phyloP scores from a whole-genome alignment of 371 early-diverging fungal genomes.

The Mucor indicus region DNA sequence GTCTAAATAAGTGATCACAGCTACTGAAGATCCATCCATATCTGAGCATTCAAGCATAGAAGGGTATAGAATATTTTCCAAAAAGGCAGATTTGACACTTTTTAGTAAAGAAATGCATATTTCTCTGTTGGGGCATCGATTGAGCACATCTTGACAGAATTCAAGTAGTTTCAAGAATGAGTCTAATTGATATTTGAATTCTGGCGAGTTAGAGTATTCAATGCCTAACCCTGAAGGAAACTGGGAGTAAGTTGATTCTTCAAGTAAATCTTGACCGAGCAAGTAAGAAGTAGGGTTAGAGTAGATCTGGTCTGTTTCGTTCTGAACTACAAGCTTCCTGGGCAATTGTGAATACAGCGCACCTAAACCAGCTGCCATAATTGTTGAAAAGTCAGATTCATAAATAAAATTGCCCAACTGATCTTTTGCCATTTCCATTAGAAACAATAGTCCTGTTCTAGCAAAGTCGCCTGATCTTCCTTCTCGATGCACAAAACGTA shows the following conservation, averaged over 20 bases:
- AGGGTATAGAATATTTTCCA: constrained; percentile 85
- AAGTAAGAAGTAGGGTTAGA: constrained; percentile 44
- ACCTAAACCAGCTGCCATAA: constrained; percentile 83
- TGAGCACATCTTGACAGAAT: constrained; percentile 84
- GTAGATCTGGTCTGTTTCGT: constrained; percentile 28
- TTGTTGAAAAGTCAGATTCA: constrained; percentile 77
- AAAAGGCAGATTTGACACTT: constrained; percentile 73
- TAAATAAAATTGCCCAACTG: constrained; percentile 78
- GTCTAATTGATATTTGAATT: constrained; percentile 75
- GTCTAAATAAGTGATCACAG: constrained; percentile 86
- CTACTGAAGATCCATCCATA: constrained; percentile 87
- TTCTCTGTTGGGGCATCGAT: constrained; percentile 70
- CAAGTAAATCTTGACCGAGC: constrained; percentile 37
- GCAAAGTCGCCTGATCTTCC: constrained; percentile 89
- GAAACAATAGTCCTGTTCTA: constrained; percentile 82
- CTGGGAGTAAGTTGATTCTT: neutral
- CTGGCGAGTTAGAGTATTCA: constrained; percentile 53
- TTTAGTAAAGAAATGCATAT: constrained; percentile 64
- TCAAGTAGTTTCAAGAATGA: constrained; percentile 76
- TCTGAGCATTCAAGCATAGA: constrained; percentile 86
- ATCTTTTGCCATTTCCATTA: constrained; percentile 80
- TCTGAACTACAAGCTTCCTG: constrained; percentile 64
- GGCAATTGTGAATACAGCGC: constrained; percentile 93
- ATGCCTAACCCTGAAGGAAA: constrained; percentile 22
- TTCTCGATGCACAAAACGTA: constrained; percentile 85